These are phyloP conservation scores for Tricholoma matsutake DNA, from an alignment of 768 basidiomycete species.

Conservation along the genomic window DNA sequence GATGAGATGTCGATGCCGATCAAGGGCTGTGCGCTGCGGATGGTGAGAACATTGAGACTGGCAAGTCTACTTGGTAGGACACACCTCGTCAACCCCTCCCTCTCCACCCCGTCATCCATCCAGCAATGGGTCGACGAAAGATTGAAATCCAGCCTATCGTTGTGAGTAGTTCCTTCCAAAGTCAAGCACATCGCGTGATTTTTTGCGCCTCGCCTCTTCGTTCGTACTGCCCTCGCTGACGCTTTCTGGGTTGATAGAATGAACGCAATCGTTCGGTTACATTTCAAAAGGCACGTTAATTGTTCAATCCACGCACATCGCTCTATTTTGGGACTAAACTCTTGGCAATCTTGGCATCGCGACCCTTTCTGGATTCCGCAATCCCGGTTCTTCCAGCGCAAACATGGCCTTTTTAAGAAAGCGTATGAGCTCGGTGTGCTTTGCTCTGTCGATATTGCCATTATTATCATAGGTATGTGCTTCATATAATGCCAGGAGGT, in stretches of 20 bases:
- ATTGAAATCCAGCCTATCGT: slow-evolving; percentile 15
- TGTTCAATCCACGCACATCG: background rate
- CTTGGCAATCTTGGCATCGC: slow-evolving; percentile 10
- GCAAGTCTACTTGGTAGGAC: background rate
- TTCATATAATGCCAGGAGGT: background rate
- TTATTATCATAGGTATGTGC: slow-evolving; percentile 14
- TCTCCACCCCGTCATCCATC: background rate
- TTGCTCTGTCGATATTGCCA: slow-evolving; percentile 14
- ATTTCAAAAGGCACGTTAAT: slow-evolving; percentile 10
- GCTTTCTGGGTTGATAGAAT: slow-evolving; percentile 4
- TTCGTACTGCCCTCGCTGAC: background rate
- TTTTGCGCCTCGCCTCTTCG: too few species aligned
- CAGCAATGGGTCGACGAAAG: slow-evolving; percentile 13
- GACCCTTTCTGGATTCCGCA: background rate
- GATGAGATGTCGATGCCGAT: background rate
- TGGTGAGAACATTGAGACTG: background rate
- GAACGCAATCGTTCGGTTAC: slow-evolving; percentile 16
- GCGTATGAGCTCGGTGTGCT: slow-evolving; percentile 15
- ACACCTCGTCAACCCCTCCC: background rate
- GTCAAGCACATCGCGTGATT: too few species aligned
- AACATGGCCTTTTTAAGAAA: slow-evolving; percentile 15
- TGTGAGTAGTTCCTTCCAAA: slow-evolving; percentile 5
- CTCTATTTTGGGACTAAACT: background rate
- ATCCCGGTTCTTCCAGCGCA: slow-evolving; percentile 1
- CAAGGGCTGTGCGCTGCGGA: background rate